These are phyloP conservation scores for Phialophora tarda DNA, from an alignment of 2,329 filamentous ascomycete genomes.

Conservation along the genomic window DNA sequence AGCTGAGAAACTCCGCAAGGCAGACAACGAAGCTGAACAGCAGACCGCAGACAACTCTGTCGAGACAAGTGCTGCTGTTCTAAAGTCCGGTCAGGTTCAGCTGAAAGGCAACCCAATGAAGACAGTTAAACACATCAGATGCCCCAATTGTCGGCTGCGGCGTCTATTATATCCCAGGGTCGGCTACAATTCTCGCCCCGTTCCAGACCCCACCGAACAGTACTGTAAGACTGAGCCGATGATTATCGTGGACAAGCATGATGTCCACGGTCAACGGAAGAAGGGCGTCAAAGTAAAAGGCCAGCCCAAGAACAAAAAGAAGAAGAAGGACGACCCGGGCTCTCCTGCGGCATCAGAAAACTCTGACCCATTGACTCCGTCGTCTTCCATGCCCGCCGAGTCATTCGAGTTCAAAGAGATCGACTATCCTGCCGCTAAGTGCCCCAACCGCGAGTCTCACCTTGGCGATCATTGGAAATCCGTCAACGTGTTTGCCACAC, in stretches of 20 bases:
- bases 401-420: constrained; percentile 41
- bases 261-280: constrained; percentile 60
- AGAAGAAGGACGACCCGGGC: constrained; percentile 49
- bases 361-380: constrained; percentile 38
- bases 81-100: constrained; percentile 59
- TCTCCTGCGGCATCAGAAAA: constrained; percentile 43
- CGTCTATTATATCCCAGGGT: constrained; percentile 63
- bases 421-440: constrained; percentile 40
- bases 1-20: constrained; percentile 45
- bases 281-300: constrained; percentile 41
- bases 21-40: constrained; percentile 46
- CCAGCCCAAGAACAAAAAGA: constrained; percentile 50
- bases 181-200: constrained; percentile 55
- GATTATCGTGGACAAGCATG: constrained; percentile 62
- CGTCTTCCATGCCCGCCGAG: constrained; percentile 36
- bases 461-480: constrained; percentile 41
- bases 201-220: constrained; percentile 53
- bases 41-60: constrained; percentile 44
- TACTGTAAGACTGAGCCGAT: constrained; percentile 67
- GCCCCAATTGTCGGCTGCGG: constrained; percentile 65
- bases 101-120: constrained; percentile 65
- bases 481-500: constrained; percentile 41
- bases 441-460: constrained; percentile 40
- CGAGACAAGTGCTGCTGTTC: constrained; percentile 59
- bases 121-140: constrained; percentile 64